A percentile compares a stretch with the other conserved stretches of the same genome.
Evolutionary conservation across 1,139 yeast genomes (phyloP).

Genomic region (Geotrichum fermentans): DNA sequence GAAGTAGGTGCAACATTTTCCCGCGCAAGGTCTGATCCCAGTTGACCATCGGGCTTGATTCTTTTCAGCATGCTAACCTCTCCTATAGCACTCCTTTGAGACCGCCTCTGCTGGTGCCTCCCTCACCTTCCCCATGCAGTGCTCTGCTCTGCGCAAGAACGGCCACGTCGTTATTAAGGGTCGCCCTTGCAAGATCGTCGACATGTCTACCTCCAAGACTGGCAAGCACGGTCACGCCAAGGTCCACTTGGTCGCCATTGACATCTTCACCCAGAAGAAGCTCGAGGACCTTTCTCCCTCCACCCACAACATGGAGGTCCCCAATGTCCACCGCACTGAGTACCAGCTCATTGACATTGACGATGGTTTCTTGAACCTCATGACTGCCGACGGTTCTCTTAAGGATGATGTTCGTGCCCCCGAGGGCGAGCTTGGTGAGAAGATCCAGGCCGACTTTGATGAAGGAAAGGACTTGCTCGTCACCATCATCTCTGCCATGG

Average conservation of each 20-base stretch:
- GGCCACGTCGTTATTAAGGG: slow-evolving; percentile 98
- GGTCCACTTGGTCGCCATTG: slow-evolving; percentile 98
- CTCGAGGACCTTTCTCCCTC: slow-evolving; percentile 99
- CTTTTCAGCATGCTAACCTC: too few species aligned
- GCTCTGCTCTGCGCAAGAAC: slow-evolving; percentile 99
- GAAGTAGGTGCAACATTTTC: slow-evolving; percentile 19
- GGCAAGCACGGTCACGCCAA: slow-evolving; percentile 99
- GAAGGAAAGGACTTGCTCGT: slow-evolving; percentile 96
- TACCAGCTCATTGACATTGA: slow-evolving; percentile 96
- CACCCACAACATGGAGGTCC: slow-evolving; percentile 99
- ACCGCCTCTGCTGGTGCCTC: slow-evolving; percentile 99
- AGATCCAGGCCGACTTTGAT: slow-evolving; percentile 86
- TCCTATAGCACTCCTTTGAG: slow-evolving; percentile 77
- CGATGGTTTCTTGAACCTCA: slow-evolving; percentile 94
- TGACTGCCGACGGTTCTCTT: slow-evolving; percentile 96
- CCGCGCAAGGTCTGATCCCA: too few species aligned
- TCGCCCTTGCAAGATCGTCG: slow-evolving; percentile 99
- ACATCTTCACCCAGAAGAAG: slow-evolving; percentile 98
- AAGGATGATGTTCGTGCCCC: slow-evolving; percentile 98
- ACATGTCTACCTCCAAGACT: slow-evolving; percentile 99
- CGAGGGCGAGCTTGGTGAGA: slow-evolving; percentile 95
- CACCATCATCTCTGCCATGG: slow-evolving; percentile 96
- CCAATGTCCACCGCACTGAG: slow-evolving; percentile 93
- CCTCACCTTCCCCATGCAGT: slow-evolving; percentile 97
- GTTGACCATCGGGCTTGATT: too few species aligned